Conservation (phyloP, 2,329 filamentous ascomycete genomes). For the Calcarisporium arbuscula region DNA sequence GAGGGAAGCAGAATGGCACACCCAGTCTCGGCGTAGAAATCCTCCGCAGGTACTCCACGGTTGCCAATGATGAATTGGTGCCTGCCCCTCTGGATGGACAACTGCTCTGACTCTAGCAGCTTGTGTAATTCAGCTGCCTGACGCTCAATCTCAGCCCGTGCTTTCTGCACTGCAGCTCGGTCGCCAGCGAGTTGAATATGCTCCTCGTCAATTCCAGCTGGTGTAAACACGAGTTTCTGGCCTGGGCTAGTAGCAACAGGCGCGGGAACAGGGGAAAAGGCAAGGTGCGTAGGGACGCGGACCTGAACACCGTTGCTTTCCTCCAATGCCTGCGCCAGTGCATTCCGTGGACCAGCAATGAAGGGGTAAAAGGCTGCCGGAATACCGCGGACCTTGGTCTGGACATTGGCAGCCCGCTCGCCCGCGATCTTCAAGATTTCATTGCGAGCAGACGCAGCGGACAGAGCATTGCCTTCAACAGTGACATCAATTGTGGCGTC, state of each 20-base stretch:
- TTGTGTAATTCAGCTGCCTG: slow-evolving; percentile 69
- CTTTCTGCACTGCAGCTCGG: slow-evolving; percentile 71
- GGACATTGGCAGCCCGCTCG: slow-evolving; percentile 77
- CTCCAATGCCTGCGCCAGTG: slow-evolving; percentile 61
- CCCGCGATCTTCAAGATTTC: slow-evolving; percentile 83
- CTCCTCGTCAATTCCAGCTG: slow-evolving; percentile 61
- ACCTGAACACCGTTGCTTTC: slow-evolving; percentile 74
- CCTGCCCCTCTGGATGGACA: slow-evolving; percentile 75
- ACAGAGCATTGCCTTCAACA: slow-evolving; percentile 86
- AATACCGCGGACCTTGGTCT: slow-evolving; percentile 73
- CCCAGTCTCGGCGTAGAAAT: slow-evolving; percentile 86
- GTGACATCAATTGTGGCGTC: slow-evolving; percentile 78
- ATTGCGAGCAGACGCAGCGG: slow-evolving; percentile 74
- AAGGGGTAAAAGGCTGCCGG: slow-evolving; percentile 94
- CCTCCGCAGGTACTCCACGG: slow-evolving; percentile 68
- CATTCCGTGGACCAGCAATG: slow-evolving; percentile 74
- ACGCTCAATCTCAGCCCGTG: slow-evolving; percentile 73
- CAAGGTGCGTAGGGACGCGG: slow-evolving; percentile 75
- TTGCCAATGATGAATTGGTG: slow-evolving; percentile 95
- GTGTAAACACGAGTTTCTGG: slow-evolving; percentile 61
- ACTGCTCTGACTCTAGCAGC: slow-evolving; percentile 69
- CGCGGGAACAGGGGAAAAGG: slow-evolving; percentile 64
- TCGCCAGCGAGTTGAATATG: slow-evolving; percentile 86
- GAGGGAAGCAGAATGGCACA: slow-evolving; percentile 79
- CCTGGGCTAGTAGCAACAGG: slow-evolving; percentile 56